A percentile compares a stretch with the other conserved stretches of the same genome.
Evolutionary conservation across 1,139 yeast genomes (phyloP).

Genomic region (Meyerozyma carpophila): DNA sequence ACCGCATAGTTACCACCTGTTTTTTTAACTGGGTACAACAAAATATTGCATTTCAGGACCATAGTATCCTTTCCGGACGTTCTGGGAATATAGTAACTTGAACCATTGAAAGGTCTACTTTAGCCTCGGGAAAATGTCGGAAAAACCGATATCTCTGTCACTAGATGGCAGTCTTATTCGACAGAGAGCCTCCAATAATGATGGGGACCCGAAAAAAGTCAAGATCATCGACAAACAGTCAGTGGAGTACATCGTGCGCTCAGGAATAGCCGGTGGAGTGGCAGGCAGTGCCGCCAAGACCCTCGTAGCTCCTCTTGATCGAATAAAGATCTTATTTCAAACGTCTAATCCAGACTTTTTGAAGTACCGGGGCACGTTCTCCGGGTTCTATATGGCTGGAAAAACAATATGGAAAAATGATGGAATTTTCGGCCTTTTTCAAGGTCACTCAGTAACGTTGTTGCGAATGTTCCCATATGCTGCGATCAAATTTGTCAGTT

Average conservation of each 20-base stretch:
- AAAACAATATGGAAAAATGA: constrained; percentile 58
- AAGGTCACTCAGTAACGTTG: constrained; percentile 93
- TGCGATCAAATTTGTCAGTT: constrained; percentile 94
- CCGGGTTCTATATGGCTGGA: constrained; percentile 74
- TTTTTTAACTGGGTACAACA: background rate
- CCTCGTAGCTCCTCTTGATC: constrained; percentile 88
- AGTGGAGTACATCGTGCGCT: constrained; percentile 68
- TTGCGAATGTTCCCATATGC: constrained; percentile 94
- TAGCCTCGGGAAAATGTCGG: background rate
- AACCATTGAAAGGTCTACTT: background rate
- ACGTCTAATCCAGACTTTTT: constrained; percentile 88
- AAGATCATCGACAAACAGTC: constrained; percentile 58
- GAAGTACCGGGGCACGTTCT: constrained; percentile 73
- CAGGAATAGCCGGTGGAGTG: constrained; percentile 91
- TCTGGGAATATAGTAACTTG: background rate
- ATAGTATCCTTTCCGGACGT: background rate
- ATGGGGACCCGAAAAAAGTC: background rate
- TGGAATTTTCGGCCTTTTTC: constrained; percentile 81
- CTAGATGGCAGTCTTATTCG: background rate
- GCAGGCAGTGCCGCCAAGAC: constrained; percentile 97
- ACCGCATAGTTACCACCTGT: background rate
- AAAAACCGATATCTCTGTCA: background rate
- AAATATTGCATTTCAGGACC: background rate
- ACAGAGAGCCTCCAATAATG: background rate
- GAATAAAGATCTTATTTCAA: constrained; percentile 91